Evolutionary conservation across 208 protist genomes (phyloP).

Genomic region (Leishmania aethiopica): DNA sequence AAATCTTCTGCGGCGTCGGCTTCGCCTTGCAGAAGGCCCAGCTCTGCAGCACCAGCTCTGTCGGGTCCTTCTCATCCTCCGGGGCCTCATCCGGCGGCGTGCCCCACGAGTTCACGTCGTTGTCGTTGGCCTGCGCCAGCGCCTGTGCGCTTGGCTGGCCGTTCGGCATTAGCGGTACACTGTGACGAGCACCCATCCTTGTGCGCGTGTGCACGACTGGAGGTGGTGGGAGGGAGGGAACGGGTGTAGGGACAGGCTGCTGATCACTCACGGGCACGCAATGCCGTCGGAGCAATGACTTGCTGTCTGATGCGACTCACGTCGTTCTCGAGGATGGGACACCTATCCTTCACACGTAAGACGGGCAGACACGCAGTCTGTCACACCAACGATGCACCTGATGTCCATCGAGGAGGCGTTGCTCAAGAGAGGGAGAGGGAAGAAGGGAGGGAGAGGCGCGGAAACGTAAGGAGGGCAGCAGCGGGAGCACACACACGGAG

Average conservation of each 20-base stretch:
- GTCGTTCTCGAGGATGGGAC: not conserved
- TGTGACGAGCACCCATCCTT: conserved; percentile 29
- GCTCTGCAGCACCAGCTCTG: conserved; percentile 90
- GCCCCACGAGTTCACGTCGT: conserved; percentile 65
- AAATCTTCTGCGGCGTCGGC: conserved; percentile 60
- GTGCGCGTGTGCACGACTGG: not conserved
- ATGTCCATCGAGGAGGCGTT: not conserved
- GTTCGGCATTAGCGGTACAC: conserved; percentile 21
- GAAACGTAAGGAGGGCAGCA: not conserved
- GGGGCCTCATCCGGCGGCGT: conserved; percentile 73
- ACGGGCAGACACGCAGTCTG: not conserved
- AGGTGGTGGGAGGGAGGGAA: not conserved
- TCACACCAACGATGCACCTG: not conserved
- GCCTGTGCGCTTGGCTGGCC: conserved; percentile 37
- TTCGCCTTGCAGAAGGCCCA: conserved; percentile 94
- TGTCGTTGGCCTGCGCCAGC: conserved; percentile 21
- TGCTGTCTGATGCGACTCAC: not conserved
- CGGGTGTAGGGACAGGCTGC: not conserved
- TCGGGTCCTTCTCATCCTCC: conserved; percentile 65
- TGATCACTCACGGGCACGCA: not conserved
- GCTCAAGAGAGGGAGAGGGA: not conserved
- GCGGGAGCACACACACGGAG: not conserved
- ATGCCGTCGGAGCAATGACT: not conserved
- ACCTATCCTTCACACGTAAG: not conserved
- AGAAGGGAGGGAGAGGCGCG: not conserved